These are phyloP conservation scores for Zygosaccharomyces sapae DNA, from an alignment of 1,139 yeast species.

Conservation along the genomic window DNA sequence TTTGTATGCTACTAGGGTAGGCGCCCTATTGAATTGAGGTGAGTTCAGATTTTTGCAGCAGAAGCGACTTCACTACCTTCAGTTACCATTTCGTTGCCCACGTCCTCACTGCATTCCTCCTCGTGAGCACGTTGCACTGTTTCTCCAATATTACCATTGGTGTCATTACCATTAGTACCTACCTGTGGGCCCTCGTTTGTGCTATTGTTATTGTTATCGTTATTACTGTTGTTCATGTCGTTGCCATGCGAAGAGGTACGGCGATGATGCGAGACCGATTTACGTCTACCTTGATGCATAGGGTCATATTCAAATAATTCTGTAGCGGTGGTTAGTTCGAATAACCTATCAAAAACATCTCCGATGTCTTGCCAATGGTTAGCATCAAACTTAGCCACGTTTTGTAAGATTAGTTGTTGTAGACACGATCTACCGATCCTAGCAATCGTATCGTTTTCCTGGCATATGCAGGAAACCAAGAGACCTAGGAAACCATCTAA, in stretches of 20 bases:
- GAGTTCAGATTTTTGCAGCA: conserved; percentile 9
- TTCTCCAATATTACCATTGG: conserved; percentile 23
- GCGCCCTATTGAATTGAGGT: not conserved
- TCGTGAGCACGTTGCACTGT: conserved; percentile 34
- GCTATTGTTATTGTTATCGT: not conserved
- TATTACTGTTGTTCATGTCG: not conserved
- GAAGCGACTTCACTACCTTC: conserved; percentile 13
- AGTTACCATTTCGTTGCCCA: conserved; percentile 28
- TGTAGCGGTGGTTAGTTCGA: conserved; percentile 77
- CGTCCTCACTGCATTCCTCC: conserved; percentile 37
- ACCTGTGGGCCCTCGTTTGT: not conserved
- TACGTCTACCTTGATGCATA: conserved; percentile 38
- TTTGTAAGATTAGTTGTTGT: conserved; percentile 69
- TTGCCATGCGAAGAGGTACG: conserved; percentile 1
- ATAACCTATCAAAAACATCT: conserved; percentile 59
- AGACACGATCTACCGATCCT: conserved; percentile 89
- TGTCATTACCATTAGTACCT: conserved; percentile 3
- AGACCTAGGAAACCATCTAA: conserved; percentile 74
- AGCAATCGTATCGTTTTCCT: conserved; percentile 94
- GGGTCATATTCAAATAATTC: conserved; percentile 79
- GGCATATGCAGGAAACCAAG: conserved; percentile 84
- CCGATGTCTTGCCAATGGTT: conserved; percentile 76
- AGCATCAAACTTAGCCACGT: conserved; percentile 57
- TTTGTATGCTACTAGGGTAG: not conserved
- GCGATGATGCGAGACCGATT: conserved; percentile 15